Evolutionary conservation across 441 rosid genomes (phyloP).

Genomic region (Pelargonium cotyledonis): DNA sequence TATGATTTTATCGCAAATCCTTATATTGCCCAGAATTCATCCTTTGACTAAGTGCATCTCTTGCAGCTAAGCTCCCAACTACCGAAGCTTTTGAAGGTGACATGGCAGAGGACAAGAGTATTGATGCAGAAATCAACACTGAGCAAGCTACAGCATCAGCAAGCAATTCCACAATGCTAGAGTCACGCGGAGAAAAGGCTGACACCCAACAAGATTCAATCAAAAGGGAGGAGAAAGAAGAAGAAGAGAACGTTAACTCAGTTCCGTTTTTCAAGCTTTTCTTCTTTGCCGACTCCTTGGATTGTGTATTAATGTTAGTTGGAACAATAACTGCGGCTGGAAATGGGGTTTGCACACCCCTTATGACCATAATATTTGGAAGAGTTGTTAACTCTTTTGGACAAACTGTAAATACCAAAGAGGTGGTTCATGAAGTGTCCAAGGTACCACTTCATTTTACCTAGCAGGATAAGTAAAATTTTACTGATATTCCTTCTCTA

Average conservation of each 20-base stretch:
- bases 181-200: neutral
- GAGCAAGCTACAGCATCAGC: conserved; percentile 11
- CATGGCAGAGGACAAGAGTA: conserved; percentile 19
- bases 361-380: conserved; percentile 62
- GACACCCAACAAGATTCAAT: neutral
- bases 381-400: conserved; percentile 53
- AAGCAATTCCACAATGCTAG: neutral
- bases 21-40: neutral
- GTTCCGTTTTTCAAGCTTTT: conserved; percentile 62
- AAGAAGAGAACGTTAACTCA: conserved; percentile 28
- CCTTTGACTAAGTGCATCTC: neutral
- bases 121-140: conserved; percentile 9
- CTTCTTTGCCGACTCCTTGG: conserved; percentile 48
- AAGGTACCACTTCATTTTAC: conserved; percentile 27
- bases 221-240: conserved; percentile 28
- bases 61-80: neutral
- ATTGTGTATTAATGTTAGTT: conserved; percentile 42
- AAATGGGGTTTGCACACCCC: conserved; percentile 46
- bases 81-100: neutral
- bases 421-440: conserved; percentile 37
- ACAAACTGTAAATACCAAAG: conserved; percentile 30
- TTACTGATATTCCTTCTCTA: too few relatives aligned
- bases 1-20: conserved; percentile 3
- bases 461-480: too few relatives aligned
- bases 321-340: conserved; percentile 55